phyloP scores from a whole-genome alignment of 1,284 basidiomycete genomes.

The Ganoderma boninense region DNA sequence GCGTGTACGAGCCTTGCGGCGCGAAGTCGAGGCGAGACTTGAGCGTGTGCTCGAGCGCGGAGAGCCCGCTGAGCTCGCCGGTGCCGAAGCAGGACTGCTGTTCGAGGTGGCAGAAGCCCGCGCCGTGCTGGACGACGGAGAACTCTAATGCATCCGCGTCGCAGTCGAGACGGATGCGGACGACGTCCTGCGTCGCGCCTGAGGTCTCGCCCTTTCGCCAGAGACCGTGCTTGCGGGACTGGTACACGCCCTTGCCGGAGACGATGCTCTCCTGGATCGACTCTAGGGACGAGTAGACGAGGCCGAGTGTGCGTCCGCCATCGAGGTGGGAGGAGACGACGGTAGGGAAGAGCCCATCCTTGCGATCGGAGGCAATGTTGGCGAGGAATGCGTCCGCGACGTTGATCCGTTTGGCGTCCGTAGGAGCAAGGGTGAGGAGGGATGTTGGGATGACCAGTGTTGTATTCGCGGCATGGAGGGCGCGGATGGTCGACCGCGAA shows the following conservation, averaged over 20 bases:
- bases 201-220: conserved; percentile 99
- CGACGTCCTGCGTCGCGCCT: conserved; percentile 91
- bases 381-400: conserved; percentile 90
- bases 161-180: conserved; percentile 89
- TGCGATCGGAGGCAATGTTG: conserved; percentile 85
- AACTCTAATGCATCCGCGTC: conserved; percentile 95
- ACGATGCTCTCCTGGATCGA: conserved; percentile 90
- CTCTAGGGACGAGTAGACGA: conserved; percentile 96
- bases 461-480: conserved; percentile 66
- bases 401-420: conserved; percentile 69
- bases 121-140: conserved; percentile 89
- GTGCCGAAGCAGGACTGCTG: conserved; percentile 85
- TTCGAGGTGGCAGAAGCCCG: conserved; percentile 94
- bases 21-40: conserved; percentile 77
- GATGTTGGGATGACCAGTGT: conserved; percentile 80
- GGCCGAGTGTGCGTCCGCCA: conserved; percentile 84
- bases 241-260: conserved; percentile 94
- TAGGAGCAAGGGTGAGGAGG: conserved; percentile 67
- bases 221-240: conserved; percentile 94
- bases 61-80: conserved; percentile 74
- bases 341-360: conserved; percentile 94
- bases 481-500: conserved; percentile 61
- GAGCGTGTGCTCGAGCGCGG: conserved; percentile 87
- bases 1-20: conserved; percentile 94
- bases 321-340: conserved; percentile 83